These are phyloP conservation scores for Penicillium sp. DNA, from an alignment of 2,329 filamentous ascomycete species.

Conservation along the genomic window DNA sequence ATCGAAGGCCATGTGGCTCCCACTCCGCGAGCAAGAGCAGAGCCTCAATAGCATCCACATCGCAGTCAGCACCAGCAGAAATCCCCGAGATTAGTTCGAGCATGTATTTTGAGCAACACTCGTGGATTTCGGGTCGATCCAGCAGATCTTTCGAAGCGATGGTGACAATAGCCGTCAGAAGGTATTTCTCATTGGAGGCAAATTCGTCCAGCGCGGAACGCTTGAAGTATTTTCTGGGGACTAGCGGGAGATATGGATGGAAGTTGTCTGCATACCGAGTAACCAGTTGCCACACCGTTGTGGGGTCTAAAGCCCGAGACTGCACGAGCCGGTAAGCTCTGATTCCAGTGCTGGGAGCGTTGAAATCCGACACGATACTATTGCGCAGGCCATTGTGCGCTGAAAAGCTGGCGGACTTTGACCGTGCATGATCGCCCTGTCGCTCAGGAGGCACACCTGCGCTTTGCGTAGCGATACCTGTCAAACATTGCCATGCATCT, in stretches of 20 bases:
- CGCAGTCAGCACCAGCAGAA: slow-evolving; percentile 64
- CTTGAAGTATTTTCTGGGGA: slow-evolving; percentile 60
- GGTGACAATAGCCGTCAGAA: slow-evolving; percentile 68
- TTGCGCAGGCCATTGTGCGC: slow-evolving; percentile 29
- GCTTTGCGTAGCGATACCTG: slow-evolving; percentile 44
- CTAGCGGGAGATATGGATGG: slow-evolving; percentile 69
- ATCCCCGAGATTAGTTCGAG: slow-evolving; percentile 66
- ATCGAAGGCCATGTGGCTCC: slow-evolving; percentile 65
- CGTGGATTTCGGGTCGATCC: slow-evolving; percentile 62
- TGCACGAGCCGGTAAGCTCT: slow-evolving; percentile 46
- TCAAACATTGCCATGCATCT: slow-evolving; percentile 50
- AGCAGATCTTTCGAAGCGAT: slow-evolving; percentile 71
- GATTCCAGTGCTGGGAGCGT: slow-evolving; percentile 33
- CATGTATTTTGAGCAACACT: slow-evolving; percentile 68
- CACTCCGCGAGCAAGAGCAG: slow-evolving; percentile 70
- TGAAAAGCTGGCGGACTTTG: slow-evolving; percentile 25
- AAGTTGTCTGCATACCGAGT: slow-evolving; percentile 64
- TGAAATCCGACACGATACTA: slow-evolving; percentile 28
- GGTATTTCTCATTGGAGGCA: slow-evolving; percentile 62
- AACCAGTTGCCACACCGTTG: slow-evolving; percentile 54
- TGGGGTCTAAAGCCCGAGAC: slow-evolving; percentile 47
- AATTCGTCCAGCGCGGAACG: slow-evolving; percentile 54
- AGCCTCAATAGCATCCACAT: slow-evolving; percentile 70
- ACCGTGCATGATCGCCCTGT: slow-evolving; percentile 21
- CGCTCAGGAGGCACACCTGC: slow-evolving; percentile 24